A percentile compares a stretch with the other conserved stretches of the same genome.
phyloP scores from a whole-genome alignment of 148 eudicot species.

The Rhododendron ferrugineum region DNA sequence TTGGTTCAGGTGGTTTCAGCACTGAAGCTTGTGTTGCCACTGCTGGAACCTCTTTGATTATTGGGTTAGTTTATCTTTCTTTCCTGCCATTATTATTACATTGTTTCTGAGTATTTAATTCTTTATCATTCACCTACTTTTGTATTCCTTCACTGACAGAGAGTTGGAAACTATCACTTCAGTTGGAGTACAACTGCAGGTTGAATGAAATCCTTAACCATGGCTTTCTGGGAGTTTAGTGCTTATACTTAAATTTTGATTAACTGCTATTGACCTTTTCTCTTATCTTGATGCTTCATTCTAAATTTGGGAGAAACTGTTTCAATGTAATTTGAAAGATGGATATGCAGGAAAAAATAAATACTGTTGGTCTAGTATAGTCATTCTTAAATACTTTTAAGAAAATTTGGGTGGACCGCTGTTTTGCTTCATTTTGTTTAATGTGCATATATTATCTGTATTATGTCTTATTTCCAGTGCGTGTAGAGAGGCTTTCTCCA shows the following conservation, averaged over 20 bases:
- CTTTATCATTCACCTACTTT: not conserved
- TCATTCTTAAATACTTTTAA: not conserved
- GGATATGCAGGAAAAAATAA: not conserved
- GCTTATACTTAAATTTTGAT: not conserved
- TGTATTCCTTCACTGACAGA: not conserved
- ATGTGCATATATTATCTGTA: not conserved
- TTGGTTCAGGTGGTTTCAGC: constrained; percentile 46
- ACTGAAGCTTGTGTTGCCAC: constrained; percentile 68
- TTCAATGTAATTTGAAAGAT: not conserved
- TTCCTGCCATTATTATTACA: not conserved
- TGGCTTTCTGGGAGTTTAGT: not conserved
- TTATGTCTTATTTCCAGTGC: not conserved
- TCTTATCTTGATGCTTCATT: not conserved
- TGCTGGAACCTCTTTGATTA: constrained; percentile 65
- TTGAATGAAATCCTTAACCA: not conserved
- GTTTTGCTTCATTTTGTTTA: not conserved
- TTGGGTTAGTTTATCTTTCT: constrained; percentile 51
- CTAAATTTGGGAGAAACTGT: not conserved
- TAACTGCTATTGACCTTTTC: not conserved
- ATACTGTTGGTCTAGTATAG: not conserved
- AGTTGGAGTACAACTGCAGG: not conserved
- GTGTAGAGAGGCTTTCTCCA: not conserved
- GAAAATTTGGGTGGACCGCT: not conserved
- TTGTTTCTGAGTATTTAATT: not conserved
- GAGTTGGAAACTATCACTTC: not conserved